Conservation (phyloP, 1,139 yeast genomes). For the Yarrowia galli region DNA sequence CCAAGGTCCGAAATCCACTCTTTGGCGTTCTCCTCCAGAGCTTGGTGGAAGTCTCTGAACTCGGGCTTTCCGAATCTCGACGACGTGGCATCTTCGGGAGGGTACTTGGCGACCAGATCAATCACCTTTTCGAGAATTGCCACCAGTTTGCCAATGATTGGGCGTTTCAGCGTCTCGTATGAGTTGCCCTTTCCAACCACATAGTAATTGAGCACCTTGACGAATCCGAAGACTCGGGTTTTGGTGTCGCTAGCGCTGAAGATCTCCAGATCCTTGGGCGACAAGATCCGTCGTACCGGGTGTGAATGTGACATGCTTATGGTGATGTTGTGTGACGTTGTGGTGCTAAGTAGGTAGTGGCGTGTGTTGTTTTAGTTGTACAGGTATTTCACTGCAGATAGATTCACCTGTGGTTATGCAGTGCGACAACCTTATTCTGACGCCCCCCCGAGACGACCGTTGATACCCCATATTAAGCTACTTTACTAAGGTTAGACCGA, state of each 20-base stretch:
- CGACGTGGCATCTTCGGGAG: constrained; percentile 71
- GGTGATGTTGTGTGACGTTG: background rate
- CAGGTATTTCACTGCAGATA: background rate
- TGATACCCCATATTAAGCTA: constrained; percentile 26
- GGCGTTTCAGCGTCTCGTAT: constrained; percentile 43
- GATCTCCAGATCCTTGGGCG: constrained; percentile 64
- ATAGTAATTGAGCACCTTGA: constrained; percentile 65
- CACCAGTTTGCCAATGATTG: constrained; percentile 52
- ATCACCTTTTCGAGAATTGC: constrained; percentile 58
- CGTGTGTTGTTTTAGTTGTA: background rate
- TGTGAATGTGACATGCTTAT: constrained; percentile 40
- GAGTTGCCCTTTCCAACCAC: constrained; percentile 65
- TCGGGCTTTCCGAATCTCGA: constrained; percentile 93
- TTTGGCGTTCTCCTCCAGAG: constrained; percentile 50
- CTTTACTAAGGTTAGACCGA: background rate
- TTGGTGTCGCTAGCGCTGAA: constrained; percentile 68
- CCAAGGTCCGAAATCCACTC: constrained; percentile 27
- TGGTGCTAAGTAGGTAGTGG: too few species aligned
- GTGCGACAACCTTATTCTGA: background rate
- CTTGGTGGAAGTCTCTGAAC: constrained; percentile 84
- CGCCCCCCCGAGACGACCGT: background rate
- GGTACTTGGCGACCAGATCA: constrained; percentile 60
- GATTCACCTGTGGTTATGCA: constrained; percentile 29
- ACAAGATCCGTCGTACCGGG: constrained; percentile 59
- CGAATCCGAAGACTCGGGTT: constrained; percentile 60